Evolutionary conservation across 768 basidiomycete genomes (phyloP).

Genomic region (Lactarius tabidus): DNA sequence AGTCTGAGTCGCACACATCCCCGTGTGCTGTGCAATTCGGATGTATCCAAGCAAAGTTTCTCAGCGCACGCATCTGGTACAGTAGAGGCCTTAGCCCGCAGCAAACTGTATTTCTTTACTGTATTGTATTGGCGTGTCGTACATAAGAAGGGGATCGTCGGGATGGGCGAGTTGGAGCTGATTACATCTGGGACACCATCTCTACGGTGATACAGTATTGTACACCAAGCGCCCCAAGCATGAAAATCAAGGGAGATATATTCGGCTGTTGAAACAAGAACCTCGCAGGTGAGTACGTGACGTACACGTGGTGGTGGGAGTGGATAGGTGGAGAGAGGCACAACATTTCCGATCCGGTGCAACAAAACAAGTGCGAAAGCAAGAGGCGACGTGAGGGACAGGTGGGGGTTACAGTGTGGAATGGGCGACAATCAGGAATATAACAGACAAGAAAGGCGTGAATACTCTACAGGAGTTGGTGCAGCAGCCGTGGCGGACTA

Average conservation of each 20-base stretch:
- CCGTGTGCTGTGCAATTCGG: too few relatives aligned
- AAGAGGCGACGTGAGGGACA: constrained; percentile 13
- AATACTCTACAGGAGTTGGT: not conserved
- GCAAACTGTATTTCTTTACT: not conserved
- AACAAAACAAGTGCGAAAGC: constrained; percentile 24
- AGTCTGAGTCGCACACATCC: too few relatives aligned
- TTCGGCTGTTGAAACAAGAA: not conserved
- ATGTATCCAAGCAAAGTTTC: too few relatives aligned
- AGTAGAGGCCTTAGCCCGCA: not conserved
- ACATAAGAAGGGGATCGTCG: not conserved
- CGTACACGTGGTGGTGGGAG: not conserved
- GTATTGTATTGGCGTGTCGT: not conserved
- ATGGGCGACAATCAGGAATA: not conserved
- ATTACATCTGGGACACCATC: constrained; percentile 8
- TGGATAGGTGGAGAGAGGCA: not conserved
- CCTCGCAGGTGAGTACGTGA: constrained; percentile 8
- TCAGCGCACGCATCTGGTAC: too few relatives aligned
- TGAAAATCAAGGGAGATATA: constrained; percentile 4
- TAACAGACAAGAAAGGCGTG: not conserved
- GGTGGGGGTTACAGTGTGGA: constrained; percentile 6
- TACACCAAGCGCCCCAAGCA: not conserved
- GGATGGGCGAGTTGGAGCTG: not conserved
- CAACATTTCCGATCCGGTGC: constrained; percentile 15
- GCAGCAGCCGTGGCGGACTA: not conserved
- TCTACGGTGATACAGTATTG: not conserved